Percentiles rank a stretch among this genome's conserved stretches.
phyloP scores from a whole-genome alignment of 208 protist species.

The Leishmania braziliensis region DNA sequence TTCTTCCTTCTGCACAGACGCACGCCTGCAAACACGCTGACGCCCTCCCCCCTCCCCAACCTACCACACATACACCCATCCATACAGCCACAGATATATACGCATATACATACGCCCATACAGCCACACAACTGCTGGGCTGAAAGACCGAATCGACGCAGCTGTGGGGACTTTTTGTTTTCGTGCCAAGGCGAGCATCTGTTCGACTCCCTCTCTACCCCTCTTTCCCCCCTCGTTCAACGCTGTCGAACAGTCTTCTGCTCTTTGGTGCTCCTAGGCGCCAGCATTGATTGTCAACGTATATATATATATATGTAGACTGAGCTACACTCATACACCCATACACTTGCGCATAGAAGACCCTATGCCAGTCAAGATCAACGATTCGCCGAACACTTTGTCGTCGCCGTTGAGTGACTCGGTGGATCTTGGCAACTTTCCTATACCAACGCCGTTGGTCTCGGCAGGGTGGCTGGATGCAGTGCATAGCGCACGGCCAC shows the following conservation, averaged over 20 bases:
- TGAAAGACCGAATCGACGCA: not conserved
- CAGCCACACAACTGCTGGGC: not conserved
- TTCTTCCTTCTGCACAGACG: not conserved
- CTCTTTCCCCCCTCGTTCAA: not conserved
- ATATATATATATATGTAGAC: not conserved
- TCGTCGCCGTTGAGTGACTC: conserved; percentile 33
- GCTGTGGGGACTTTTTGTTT: not conserved
- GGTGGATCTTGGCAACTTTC: conserved; percentile 23
- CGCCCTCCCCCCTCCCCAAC: too few species aligned
- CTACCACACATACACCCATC: not conserved
- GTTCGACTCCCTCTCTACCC: not conserved
- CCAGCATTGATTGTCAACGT: not conserved
- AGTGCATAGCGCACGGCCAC: not conserved
- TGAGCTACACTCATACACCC: not conserved
- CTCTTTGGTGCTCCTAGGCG: not conserved
- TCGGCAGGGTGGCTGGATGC: conserved; percentile 25
- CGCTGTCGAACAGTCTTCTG: not conserved
- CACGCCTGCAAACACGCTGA: too few species aligned
- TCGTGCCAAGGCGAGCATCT: not conserved
- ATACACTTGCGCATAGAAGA: not conserved
- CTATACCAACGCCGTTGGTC: not conserved
- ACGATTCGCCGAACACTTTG: not conserved
- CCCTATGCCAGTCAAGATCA: conserved; percentile 12
- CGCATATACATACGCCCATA: not conserved
- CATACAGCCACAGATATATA: not conserved